Evolutionary conservation across 2,329 filamentous ascomycete species (phyloP).

Genomic region (Stagonosporopsis tanaceti): DNA sequence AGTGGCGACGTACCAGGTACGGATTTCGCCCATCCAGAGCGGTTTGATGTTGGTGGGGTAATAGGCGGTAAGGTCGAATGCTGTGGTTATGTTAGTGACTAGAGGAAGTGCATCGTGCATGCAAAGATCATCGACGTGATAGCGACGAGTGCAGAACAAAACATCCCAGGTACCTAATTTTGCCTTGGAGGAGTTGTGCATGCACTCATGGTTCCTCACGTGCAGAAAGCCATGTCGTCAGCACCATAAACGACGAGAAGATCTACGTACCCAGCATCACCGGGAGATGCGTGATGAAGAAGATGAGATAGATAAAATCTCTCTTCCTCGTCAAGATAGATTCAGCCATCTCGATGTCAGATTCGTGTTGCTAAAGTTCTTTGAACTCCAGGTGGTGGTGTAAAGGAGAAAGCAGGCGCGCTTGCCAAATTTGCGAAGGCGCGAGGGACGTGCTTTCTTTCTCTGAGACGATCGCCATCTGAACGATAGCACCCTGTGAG

Average conservation of each 20-base stretch:
- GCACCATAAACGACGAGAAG: neutral
- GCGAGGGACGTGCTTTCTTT: neutral
- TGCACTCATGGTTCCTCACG: too few relatives aligned
- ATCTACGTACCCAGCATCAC: conserved; percentile 63
- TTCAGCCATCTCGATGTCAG: conserved; percentile 32
- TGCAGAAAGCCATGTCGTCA: neutral
- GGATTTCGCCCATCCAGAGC: conserved; percentile 58
- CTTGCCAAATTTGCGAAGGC: conserved; percentile 6
- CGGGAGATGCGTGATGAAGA: conserved; percentile 69
- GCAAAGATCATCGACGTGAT: neutral
- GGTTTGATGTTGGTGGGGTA: conserved; percentile 63
- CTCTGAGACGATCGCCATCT: neutral
- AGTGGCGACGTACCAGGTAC: conserved; percentile 65
- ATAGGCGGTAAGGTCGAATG: conserved; percentile 67
- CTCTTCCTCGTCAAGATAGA: conserved; percentile 51
- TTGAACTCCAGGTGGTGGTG: neutral
- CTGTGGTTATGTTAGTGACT: conserved; percentile 47
- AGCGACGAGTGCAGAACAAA: neutral
- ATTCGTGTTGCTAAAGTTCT: neutral
- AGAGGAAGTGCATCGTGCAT: neutral
- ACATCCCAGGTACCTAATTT: too few relatives aligned
- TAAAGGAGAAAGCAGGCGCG: neutral
- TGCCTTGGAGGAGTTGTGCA: neutral
- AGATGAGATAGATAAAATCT: conserved; percentile 62
- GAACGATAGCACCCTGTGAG: neutral